These are phyloP conservation scores for Mortierella sp. DNA, from an alignment of 371 early-diverging fungal genomes.

Conservation along the genomic window DNA sequence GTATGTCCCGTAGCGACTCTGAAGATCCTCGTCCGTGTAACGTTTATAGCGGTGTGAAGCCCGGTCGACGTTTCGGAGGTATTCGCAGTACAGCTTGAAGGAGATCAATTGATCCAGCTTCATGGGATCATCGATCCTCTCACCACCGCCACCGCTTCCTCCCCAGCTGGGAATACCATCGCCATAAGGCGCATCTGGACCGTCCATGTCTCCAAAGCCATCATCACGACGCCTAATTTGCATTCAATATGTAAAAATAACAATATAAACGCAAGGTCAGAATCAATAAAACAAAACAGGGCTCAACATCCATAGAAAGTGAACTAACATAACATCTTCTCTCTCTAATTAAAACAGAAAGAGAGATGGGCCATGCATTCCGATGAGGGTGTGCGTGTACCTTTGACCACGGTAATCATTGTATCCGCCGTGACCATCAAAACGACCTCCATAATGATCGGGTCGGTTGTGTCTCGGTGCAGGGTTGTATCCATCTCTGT, in stretches of 20 bases:
- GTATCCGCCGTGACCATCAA: slow-evolving; percentile 48
- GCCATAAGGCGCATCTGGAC: slow-evolving; percentile 10
- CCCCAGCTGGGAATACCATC: slow-evolving; percentile 45
- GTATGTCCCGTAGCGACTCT: slow-evolving; percentile 83
- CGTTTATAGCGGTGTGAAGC: slow-evolving; percentile 59
- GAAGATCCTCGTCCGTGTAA: slow-evolving; percentile 85
- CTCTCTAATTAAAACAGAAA: background rate
- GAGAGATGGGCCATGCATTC: background rate
- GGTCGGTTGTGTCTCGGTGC: slow-evolving; percentile 70
- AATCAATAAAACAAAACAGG: background rate
- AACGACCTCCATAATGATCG: slow-evolving; percentile 44
- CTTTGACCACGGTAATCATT: slow-evolving; percentile 41
- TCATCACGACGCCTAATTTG: slow-evolving; percentile 45
- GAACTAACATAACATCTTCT: background rate
- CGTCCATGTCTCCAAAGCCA: slow-evolving; percentile 45
- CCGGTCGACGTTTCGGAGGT: slow-evolving; percentile 65
- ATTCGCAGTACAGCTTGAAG: slow-evolving; percentile 85
- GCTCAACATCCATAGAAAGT: slow-evolving; percentile 3
- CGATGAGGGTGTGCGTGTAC: slow-evolving; percentile 18
- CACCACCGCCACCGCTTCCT: slow-evolving; percentile 18
- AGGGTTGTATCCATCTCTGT: slow-evolving; percentile 82
- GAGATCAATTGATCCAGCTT: slow-evolving; percentile 85
- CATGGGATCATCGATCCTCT: slow-evolving; percentile 74
- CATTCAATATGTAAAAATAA: background rate
- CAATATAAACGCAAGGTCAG: background rate